Conservation (phyloP, 176 grass and related monocot genomes). For the Triticum aestivum region IWGSC_CS_RefSeq_v2.1 NC_057803.1:147864242-147864741, state of each 20-base stretch:
- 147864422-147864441: neutral
- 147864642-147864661: slow-evolving; percentile 83
- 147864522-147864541: slow-evolving; percentile 57
- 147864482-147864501: slow-evolving; percentile 50
- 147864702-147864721: neutral
- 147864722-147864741: neutral
- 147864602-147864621: slow-evolving; percentile 76
- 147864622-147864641: slow-evolving; percentile 82
- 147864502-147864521: slow-evolving; percentile 48
- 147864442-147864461: slow-evolving; percentile 8
- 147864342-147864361: neutral
- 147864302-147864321: neutral
- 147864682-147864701: slow-evolving; percentile 34
- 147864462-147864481: neutral
- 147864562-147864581: slow-evolving; percentile 68
- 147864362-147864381: slow-evolving; percentile 16
- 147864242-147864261: neutral
- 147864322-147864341: slow-evolving; percentile 4
- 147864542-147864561: slow-evolving; percentile 58
- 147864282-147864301: neutral
- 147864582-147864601: slow-evolving; percentile 75
- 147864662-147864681: slow-evolving; percentile 84
- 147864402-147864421: slow-evolving; percentile 12
- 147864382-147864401: slow-evolving; percentile 30
- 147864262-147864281: slow-evolving; percentile 19